Evolutionary conservation across 371 early-diverging fungal species (phyloP).

Genomic region (Cokeromyces recurvatus): DNA sequence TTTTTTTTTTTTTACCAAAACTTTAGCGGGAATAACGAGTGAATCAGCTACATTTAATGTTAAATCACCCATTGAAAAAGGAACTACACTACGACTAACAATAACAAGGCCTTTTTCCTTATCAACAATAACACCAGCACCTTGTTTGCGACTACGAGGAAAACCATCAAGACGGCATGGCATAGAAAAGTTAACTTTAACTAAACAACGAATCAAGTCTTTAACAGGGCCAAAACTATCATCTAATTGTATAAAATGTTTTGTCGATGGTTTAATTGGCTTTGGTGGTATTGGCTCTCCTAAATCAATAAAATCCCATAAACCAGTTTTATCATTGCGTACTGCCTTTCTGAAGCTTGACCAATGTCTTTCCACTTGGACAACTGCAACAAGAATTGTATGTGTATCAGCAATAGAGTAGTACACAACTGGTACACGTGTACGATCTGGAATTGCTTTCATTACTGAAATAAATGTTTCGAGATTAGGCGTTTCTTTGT

Average conservation of each 20-base stretch:
- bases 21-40: conserved; percentile 71
- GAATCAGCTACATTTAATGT: conserved; percentile 75
- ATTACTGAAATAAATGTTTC: conserved; percentile 76
- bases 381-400: conserved; percentile 65
- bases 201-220: conserved; percentile 57
- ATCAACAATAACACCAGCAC: conserved; percentile 75
- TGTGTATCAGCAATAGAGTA: conserved; percentile 79
- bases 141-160: conserved; percentile 59
- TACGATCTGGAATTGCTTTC: conserved; percentile 69
- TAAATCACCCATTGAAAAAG: conserved; percentile 70
- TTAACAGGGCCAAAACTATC: conserved; percentile 55
- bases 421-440: conserved; percentile 75
- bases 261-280: conserved; percentile 51
- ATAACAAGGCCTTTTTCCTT: conserved; percentile 67
- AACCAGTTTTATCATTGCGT: conserved; percentile 72
- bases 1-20: conserved; percentile 36
- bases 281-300: conserved; percentile 38
- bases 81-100: conserved; percentile 67
- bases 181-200: conserved; percentile 63
- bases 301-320: conserved; percentile 75
- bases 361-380: conserved; percentile 81
- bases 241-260: conserved; percentile 52
- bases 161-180: conserved; percentile 66
- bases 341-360: conserved; percentile 68
- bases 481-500: conserved; percentile 65